Evolutionary conservation across 352 stramenopile species (phyloP).

Genomic region (Globisporangium rhizosaccharum): DNA sequence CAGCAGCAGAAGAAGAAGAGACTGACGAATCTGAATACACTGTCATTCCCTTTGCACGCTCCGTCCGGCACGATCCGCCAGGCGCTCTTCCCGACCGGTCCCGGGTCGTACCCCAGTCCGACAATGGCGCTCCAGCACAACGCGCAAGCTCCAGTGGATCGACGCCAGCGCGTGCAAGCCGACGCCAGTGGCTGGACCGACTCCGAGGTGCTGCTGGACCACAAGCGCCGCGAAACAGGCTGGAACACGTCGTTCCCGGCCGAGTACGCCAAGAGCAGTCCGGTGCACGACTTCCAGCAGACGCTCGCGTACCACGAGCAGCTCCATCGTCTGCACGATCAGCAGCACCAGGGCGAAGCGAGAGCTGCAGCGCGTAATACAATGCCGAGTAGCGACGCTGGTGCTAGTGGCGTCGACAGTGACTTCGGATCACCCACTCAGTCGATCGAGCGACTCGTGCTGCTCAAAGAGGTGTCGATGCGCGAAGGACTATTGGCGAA

Average conservation of each 20-base stretch:
- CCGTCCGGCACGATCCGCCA: constrained; percentile 34
- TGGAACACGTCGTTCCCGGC: constrained; percentile 70
- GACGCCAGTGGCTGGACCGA: neutral
- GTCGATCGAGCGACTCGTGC: constrained; percentile 26
- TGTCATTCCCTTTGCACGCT: constrained; percentile 25
- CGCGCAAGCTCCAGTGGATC: constrained; percentile 10
- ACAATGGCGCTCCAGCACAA: constrained; percentile 21
- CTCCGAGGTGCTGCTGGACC: constrained; percentile 15
- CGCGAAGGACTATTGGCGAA: constrained; percentile 53
- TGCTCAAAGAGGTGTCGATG: constrained; percentile 56
- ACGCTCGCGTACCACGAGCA: constrained; percentile 65
- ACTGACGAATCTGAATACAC: constrained; percentile 19
- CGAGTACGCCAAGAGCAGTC: constrained; percentile 41
- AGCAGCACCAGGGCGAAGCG: neutral
- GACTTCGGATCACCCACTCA: neutral
- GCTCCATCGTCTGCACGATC: constrained; percentile 16
- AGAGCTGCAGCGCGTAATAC: neutral
- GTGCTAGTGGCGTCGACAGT: neutral
- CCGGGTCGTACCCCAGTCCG: constrained; percentile 33
- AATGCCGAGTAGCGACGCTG: neutral
- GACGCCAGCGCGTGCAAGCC: constrained; percentile 4
- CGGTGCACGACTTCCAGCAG: constrained; percentile 36
- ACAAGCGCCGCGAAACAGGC: constrained; percentile 54
- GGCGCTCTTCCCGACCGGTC: constrained; percentile 33
- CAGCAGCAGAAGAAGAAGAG: no score